Evolutionary conservation across 768 basidiomycete genomes (phyloP).

Genomic region (Suillus tomentosus): DNA sequence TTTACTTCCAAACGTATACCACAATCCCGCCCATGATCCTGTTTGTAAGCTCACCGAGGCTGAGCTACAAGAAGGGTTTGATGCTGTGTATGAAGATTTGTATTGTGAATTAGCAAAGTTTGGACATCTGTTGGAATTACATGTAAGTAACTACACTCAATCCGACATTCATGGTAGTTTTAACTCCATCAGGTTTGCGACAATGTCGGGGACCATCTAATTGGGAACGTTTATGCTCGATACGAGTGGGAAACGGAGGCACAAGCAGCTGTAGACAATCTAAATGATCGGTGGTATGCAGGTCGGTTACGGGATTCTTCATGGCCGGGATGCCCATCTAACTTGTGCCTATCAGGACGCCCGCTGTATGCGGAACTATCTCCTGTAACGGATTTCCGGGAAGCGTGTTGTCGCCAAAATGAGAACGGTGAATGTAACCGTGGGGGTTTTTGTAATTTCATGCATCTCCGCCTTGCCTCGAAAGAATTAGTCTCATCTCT

Average conservation of each 20-base stretch:
- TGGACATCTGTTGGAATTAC: conserved; percentile 93
- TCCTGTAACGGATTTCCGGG: conserved; percentile 97
- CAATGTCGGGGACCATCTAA: conserved; percentile 98
- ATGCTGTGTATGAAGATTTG: conserved; percentile 93
- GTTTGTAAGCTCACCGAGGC: conserved; percentile 85
- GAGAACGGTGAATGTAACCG: conserved; percentile 98
- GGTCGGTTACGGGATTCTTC: conserved; percentile 45
- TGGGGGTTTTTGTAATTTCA: conserved; percentile 98
- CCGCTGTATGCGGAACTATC: conserved; percentile 97
- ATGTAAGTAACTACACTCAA: conserved; percentile 53
- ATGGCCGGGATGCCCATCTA: conserved; percentile 12
- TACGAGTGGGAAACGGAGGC: conserved; percentile 99
- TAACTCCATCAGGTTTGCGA: conserved; percentile 74
- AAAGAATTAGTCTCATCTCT: conserved; percentile 80
- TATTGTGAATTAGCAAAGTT: conserved; percentile 95
- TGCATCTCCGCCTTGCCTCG: conserved; percentile 91
- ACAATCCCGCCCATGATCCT: conserved; percentile 95
- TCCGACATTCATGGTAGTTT: neutral
- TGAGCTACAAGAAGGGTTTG: conserved; percentile 89
- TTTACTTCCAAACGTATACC: conserved; percentile 94
- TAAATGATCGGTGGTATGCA: conserved; percentile 98
- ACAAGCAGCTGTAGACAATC: conserved; percentile 84
- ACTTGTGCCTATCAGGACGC: conserved; percentile 55
- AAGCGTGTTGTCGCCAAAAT: conserved; percentile 98
- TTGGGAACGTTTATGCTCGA: conserved; percentile 96